phyloP scores from a whole-genome alignment of 352 stramenopile genomes.

The Phytophthora citricola region DNA sequence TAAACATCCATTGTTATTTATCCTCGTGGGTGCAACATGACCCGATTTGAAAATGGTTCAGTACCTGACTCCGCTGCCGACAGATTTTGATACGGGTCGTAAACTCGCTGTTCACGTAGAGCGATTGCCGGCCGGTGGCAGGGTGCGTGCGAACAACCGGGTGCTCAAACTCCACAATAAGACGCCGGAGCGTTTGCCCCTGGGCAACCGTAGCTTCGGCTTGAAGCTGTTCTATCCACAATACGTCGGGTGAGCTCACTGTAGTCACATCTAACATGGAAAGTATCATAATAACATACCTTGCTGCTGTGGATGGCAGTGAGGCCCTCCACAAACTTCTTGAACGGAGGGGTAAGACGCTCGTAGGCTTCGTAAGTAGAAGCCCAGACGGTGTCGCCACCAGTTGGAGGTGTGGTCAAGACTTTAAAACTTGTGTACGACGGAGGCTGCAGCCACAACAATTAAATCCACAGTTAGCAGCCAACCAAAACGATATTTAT shows the following conservation, averaged over 20 bases:
- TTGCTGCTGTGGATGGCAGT: conserved; percentile 59
- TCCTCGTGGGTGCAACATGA: too few relatives aligned
- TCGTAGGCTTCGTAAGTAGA: conserved; percentile 57
- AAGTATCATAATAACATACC: conserved; percentile 1
- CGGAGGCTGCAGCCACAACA: conserved; percentile 23
- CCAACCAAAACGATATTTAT: neutral
- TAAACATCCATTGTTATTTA: neutral
- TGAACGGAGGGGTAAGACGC: conserved; percentile 43
- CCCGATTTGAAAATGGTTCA: too few relatives aligned
- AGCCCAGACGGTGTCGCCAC: conserved; percentile 54
- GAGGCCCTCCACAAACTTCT: conserved; percentile 51
- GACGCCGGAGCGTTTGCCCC: conserved; percentile 37
- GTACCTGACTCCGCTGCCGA: conserved; percentile 36
- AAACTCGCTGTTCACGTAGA: conserved; percentile 51
- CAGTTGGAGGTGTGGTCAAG: conserved; percentile 35
- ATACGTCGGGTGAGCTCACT: neutral
- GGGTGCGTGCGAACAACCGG: conserved; percentile 56
- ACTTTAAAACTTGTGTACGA: conserved; percentile 38
- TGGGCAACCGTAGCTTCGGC: conserved; percentile 12
- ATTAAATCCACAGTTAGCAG: neutral
- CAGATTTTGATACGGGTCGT: conserved; percentile 50
- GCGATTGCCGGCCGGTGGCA: conserved; percentile 21
- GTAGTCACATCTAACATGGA: too few relatives aligned
- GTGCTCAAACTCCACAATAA: conserved; percentile 44
- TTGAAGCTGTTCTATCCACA: conserved; percentile 11